Evolutionary conservation across 495 filamentous ascomycete genomes (phyloP).

Genomic region (Lindgomyces ingoldianus): DNA sequence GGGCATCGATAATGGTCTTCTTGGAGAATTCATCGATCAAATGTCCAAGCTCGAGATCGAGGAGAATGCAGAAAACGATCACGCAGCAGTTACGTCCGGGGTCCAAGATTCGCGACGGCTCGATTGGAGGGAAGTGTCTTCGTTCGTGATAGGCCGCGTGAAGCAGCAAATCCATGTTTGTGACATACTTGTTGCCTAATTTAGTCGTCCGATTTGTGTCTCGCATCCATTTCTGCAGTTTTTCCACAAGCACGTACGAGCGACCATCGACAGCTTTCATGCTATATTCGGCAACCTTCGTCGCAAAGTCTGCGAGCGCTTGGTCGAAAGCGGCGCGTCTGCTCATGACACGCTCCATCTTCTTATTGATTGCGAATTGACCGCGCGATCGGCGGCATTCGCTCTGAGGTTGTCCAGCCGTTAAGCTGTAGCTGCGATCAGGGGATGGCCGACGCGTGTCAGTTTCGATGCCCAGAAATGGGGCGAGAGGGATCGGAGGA

Average conservation of each 20-base stretch:
- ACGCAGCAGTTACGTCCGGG: slow-evolving; percentile 24
- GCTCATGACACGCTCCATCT: slow-evolving; percentile 7
- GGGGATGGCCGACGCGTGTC: neutral
- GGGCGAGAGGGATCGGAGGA: neutral
- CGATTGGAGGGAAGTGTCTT: slow-evolving; percentile 6
- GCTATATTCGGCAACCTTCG: neutral
- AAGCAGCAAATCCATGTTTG: slow-evolving; percentile 6
- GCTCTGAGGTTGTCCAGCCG: neutral
- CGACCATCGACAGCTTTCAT: neutral
- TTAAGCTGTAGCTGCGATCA: neutral
- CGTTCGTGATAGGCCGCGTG: slow-evolving; percentile 2
- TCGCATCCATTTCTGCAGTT: slow-evolving; percentile 11
- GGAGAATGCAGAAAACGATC: slow-evolving; percentile 45
- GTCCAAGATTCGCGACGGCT: neutral
- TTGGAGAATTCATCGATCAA: slow-evolving; percentile 30
- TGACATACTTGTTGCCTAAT: slow-evolving; percentile 1
- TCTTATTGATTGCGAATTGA: neutral
- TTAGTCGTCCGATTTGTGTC: neutral
- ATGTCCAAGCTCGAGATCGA: slow-evolving; percentile 37
- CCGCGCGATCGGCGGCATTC: neutral
- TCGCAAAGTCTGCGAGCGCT: slow-evolving; percentile 2
- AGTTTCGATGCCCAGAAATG: neutral
- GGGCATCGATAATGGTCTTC: slow-evolving; percentile 28
- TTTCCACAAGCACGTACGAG: slow-evolving; percentile 4
- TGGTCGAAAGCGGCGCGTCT: slow-evolving; percentile 1